These are phyloP conservation scores for Nidularia pulvinata DNA, from an alignment of 768 basidiomycete species.

Conservation along the genomic window DNA sequence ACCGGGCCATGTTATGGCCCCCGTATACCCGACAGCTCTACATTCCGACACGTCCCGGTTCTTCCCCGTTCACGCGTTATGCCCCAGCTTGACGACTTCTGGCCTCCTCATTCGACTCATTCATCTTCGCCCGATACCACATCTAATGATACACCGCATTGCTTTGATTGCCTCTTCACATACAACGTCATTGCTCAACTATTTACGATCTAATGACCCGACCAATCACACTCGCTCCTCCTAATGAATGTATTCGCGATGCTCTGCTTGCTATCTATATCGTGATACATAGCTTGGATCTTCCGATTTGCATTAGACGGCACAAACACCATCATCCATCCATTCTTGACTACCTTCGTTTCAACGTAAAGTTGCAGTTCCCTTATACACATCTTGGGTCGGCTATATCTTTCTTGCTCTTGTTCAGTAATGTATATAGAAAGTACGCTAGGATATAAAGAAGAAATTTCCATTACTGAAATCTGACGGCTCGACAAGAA, in stretches of 20 bases:
- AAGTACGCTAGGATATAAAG: slow-evolving; percentile 7
- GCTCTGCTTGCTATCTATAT: not conserved
- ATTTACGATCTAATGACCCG: slow-evolving; percentile 15
- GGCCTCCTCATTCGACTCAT: not conserved
- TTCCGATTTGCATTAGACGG: not conserved
- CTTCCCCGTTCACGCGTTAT: not conserved
- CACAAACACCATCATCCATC: not conserved
- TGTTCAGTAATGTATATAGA: slow-evolving; percentile 8
- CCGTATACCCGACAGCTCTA: too few species aligned
- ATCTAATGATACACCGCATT: slow-evolving; percentile 1
- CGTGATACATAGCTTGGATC: not conserved
- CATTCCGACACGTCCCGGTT: not conserved
- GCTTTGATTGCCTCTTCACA: slow-evolving; percentile 2
- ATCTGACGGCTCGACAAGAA: not conserved
- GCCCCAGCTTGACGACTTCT: not conserved
- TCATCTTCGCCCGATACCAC: not conserved
- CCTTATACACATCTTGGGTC: not conserved
- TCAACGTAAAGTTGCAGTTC: too few species aligned
- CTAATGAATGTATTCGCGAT: not conserved
- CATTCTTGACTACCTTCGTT: not conserved
- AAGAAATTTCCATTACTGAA: not conserved
- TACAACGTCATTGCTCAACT: not conserved
- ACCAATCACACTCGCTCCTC: slow-evolving; percentile 4
- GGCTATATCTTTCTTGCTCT: not conserved
- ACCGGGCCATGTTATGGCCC: too few species aligned